A percentile compares a stretch with the other conserved stretches of the same genome.
phyloP scores from a whole-genome alignment of 1,284 basidiomycete genomes.

The Ceratobasidium sp. region DNA sequence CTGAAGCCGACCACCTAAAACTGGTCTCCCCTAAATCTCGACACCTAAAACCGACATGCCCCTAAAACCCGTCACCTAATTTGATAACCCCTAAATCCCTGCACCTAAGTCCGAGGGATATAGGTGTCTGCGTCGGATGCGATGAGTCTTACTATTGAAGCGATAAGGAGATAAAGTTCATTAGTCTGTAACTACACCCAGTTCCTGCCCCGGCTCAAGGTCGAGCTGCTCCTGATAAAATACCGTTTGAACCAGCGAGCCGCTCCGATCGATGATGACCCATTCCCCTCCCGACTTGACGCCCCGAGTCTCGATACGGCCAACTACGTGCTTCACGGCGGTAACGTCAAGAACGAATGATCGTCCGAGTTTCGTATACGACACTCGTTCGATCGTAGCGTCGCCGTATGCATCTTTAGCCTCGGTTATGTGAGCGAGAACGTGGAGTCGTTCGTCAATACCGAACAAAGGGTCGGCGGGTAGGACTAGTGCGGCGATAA shows the following conservation, averaged over 20 bases:
- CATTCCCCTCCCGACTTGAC: background rate
- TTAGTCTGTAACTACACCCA: too few species aligned
- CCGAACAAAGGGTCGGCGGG: conserved; percentile 3
- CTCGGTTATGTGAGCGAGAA: conserved; percentile 12
- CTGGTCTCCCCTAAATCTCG: too few species aligned
- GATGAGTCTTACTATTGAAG: too few species aligned
- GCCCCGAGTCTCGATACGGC: background rate
- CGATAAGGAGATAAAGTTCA: too few species aligned
- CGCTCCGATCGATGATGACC: conserved; percentile 8
- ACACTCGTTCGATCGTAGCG: background rate
- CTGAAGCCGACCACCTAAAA: too few species aligned
- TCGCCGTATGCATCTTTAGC: conserved; percentile 1
- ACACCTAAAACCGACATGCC: too few species aligned
- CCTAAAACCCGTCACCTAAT: too few species aligned
- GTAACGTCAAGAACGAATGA: conserved; percentile 24
- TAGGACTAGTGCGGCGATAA: conserved; percentile 40
- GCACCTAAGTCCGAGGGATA: too few species aligned
- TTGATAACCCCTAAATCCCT: too few species aligned
- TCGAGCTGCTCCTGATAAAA: conserved; percentile 3
- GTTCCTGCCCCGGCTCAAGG: background rate
- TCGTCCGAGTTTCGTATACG: background rate
- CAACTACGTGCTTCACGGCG: background rate
- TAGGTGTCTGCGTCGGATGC: too few species aligned
- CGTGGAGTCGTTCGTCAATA: conserved; percentile 3
- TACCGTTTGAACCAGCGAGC: background rate